Evolutionary conservation across 768 basidiomycete species (phyloP).

Genomic region (Agrocybe pediades): DNA sequence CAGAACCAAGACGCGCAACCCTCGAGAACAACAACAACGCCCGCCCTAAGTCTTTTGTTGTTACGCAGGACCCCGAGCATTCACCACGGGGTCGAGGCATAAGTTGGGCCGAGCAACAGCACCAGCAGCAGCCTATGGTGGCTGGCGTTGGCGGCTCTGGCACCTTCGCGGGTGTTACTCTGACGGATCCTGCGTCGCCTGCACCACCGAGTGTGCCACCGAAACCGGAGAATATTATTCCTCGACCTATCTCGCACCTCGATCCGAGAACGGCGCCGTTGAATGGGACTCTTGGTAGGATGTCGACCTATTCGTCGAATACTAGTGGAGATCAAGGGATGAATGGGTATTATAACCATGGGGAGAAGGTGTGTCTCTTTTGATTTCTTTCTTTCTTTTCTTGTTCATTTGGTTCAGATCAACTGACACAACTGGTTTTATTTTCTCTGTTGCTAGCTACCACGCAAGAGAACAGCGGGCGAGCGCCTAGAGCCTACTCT

Average conservation of each 20-base stretch:
- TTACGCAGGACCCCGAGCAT: no score
- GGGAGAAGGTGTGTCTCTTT: neutral
- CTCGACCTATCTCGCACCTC: neutral
- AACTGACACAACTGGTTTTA: neutral
- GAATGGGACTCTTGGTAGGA: neutral
- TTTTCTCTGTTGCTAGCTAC: neutral
- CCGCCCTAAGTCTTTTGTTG: no score
- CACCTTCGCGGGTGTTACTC: no score
- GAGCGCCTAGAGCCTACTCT: conserved; percentile 6
- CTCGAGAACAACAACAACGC: no score
- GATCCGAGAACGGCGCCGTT: neutral
- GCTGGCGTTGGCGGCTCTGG: no score
- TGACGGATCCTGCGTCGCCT: neutral
- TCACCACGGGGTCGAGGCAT: no score
- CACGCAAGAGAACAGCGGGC: neutral
- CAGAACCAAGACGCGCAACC: no score
- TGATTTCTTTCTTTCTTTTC: no score
- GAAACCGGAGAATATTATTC: neutral
- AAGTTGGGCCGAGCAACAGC: no score
- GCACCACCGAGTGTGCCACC: neutral
- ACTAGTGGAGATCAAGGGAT: neutral
- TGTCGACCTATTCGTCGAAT: neutral
- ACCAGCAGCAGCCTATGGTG: no score
- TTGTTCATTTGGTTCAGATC: neutral
- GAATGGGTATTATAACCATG: neutral